Evolutionary conservation across 495 filamentous ascomycete species (phyloP).

Genomic region (Aspergillus panamensis): DNA sequence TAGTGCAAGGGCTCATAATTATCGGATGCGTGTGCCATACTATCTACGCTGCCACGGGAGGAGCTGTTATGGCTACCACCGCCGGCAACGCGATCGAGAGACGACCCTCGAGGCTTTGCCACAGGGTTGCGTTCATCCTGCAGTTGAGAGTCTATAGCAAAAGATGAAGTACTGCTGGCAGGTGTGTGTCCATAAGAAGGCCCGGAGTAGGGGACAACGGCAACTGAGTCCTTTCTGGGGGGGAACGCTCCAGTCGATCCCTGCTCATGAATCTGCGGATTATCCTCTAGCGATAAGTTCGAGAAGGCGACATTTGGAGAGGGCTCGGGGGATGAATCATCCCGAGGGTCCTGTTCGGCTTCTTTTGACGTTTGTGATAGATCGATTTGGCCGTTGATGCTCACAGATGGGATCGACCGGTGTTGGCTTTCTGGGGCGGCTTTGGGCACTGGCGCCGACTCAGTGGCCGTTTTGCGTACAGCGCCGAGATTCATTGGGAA

Average conservation of each 20-base stretch:
- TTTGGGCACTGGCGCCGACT: constrained; percentile 17
- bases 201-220: constrained; percentile 16
- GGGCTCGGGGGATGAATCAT: constrained; percentile 25
- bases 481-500: constrained; percentile 24
- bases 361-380: constrained; percentile 34
- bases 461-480: constrained; percentile 27
- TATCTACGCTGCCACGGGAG: constrained; percentile 42
- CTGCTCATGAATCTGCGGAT: constrained; percentile 35
- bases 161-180: constrained; percentile 42
- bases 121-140: constrained; percentile 24
- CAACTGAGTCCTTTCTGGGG: constrained; percentile 38
- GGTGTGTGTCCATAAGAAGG: constrained; percentile 32
- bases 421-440: constrained; percentile 29
- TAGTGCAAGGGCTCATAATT: constrained; percentile 48
- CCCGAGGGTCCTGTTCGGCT: constrained; percentile 29
- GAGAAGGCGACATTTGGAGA: constrained; percentile 27
- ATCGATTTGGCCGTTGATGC: constrained; percentile 34
- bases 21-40: constrained; percentile 33
- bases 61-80: constrained; percentile 32
- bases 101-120: constrained; percentile 27
- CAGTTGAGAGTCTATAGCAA: constrained; percentile 30
- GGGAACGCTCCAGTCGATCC: constrained; percentile 42
- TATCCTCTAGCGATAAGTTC: constrained; percentile 35
- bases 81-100: constrained; percentile 24
- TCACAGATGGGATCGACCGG: constrained; percentile 41